These are phyloP conservation scores for Gossypium armourianum DNA, from an alignment of 441 rosid species.

Conservation along the genomic window DNA sequence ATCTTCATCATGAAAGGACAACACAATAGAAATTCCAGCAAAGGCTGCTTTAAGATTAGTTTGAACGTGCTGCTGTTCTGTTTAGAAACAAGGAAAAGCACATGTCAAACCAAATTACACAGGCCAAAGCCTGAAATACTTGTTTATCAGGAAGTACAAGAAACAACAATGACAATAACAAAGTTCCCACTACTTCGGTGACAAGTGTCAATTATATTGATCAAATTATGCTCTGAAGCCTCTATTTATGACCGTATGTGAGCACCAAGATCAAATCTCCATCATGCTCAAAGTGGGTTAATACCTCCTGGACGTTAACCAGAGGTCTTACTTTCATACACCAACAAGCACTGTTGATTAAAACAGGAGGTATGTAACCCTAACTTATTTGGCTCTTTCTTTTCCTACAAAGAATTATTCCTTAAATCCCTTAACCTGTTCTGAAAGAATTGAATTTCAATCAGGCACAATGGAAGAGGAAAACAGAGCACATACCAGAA, in stretches of 20 bases:
- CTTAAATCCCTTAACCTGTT: neutral
- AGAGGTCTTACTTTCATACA: neutral
- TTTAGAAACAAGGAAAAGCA: slow-evolving; percentile 13
- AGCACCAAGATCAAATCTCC: neutral
- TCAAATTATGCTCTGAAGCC: neutral
- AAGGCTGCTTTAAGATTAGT: slow-evolving; percentile 56
- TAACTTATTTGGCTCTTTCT: neutral
- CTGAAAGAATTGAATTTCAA: neutral
- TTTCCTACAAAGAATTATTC: slow-evolving; percentile 1
- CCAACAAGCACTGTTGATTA: neutral
- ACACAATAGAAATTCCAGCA: slow-evolving; percentile 55
- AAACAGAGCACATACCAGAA: slow-evolving; percentile 44
- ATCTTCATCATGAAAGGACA: slow-evolving; percentile 61
- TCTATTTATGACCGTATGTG: neutral
- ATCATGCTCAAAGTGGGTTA: slow-evolving; percentile 1
- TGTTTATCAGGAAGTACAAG: neutral
- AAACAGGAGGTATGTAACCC: neutral
- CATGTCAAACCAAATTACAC: neutral
- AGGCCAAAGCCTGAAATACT: neutral
- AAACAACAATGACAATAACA: neutral
- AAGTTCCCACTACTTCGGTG: neutral
- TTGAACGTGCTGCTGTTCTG: slow-evolving; percentile 81
- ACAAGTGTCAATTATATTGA: neutral
- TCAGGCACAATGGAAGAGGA: slow-evolving; percentile 4
- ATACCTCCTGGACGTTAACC: neutral